phyloP scores from a whole-genome alignment of 1,284 basidiomycete species.

The Rhodotorula sp. region DNA sequence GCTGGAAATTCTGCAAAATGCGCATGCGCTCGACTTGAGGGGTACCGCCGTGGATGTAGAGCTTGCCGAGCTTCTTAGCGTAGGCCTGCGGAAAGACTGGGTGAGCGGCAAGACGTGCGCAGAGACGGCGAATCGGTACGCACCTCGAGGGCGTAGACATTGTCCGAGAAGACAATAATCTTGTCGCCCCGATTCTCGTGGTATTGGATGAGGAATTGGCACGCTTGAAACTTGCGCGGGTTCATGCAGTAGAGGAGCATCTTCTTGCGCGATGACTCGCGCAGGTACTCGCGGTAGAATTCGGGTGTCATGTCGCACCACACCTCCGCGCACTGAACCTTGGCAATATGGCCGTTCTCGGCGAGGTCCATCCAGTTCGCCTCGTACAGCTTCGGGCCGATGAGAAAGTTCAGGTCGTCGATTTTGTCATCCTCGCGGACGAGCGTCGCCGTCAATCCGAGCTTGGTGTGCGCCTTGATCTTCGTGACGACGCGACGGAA shows the following conservation, averaged over 20 bases:
- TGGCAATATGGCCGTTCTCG: constrained; percentile 98
- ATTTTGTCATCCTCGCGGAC: constrained; percentile 99
- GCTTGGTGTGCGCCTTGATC: constrained; percentile 95
- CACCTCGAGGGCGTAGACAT: constrained; percentile 94
- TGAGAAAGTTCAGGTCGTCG: constrained; percentile 96
- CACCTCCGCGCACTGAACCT: constrained; percentile 98
- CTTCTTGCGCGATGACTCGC: constrained; percentile 80
- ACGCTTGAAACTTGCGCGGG: constrained; percentile 98
- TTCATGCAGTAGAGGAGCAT: constrained; percentile 99
- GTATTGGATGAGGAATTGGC: constrained; percentile 97
- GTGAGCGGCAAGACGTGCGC: background rate
- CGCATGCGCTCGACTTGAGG: constrained; percentile 94
- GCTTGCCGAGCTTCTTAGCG: constrained; percentile 87
- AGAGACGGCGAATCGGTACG: constrained; percentile 38
- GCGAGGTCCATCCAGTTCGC: constrained; percentile 99
- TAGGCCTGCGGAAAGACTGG: constrained; percentile 64
- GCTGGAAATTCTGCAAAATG: constrained; percentile 92
- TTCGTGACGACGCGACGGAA: constrained; percentile 93
- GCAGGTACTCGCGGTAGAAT: constrained; percentile 96
- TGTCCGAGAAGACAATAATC: constrained; percentile 99
- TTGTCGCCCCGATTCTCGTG: constrained; percentile 98
- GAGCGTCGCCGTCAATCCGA: constrained; percentile 91
- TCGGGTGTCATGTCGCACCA: constrained; percentile 99
- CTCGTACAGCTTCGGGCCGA: constrained; percentile 98
- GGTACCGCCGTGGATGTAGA: constrained; percentile 92